These are phyloP conservation scores for Chenopodium suecicum DNA, from an alignment of 148 eudicot species.

Conservation along the genomic window DNA sequence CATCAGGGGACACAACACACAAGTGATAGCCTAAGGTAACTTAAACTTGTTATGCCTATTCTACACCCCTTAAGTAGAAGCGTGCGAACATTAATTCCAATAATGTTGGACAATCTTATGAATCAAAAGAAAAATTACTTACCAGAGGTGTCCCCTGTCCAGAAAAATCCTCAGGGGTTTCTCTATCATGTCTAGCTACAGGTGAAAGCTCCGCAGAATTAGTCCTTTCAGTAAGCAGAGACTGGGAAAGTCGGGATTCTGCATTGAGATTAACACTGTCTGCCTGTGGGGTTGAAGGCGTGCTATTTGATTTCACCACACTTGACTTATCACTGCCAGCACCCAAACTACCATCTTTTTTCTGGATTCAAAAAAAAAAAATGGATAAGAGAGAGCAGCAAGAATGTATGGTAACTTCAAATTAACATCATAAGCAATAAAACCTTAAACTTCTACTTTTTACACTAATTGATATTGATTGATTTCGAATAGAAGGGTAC, in stretches of 20 bases:
- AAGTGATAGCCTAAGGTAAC: not conserved
- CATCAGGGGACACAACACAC: not conserved
- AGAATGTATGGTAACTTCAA: not conserved
- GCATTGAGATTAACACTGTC: constrained; percentile 58
- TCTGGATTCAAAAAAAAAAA: constrained; percentile 41
- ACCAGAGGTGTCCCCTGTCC: constrained; percentile 87
- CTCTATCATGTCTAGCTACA: constrained; percentile 54
- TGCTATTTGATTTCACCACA: constrained; percentile 74
- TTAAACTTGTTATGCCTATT: not conserved
- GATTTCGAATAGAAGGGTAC: not conserved
- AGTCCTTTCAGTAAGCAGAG: constrained; percentile 60
- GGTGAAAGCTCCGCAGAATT: constrained; percentile 57
- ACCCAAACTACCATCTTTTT: constrained; percentile 76
- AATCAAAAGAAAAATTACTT: constrained; percentile 27
- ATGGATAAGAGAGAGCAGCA: not conserved
- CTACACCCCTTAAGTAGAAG: not conserved
- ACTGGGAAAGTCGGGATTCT: constrained; percentile 69
- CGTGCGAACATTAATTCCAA: not conserved
- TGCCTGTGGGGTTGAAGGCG: constrained; percentile 94
- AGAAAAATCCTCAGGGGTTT: constrained; percentile 58
- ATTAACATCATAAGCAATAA: not conserved
- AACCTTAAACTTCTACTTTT: not conserved
- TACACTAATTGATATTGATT: not conserved
- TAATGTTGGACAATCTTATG: not conserved
- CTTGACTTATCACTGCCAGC: constrained; percentile 89